These are phyloP conservation scores for Magnolia sinica DNA, from an alignment of 164 flowering plant species.

Conservation along the genomic window DNA sequence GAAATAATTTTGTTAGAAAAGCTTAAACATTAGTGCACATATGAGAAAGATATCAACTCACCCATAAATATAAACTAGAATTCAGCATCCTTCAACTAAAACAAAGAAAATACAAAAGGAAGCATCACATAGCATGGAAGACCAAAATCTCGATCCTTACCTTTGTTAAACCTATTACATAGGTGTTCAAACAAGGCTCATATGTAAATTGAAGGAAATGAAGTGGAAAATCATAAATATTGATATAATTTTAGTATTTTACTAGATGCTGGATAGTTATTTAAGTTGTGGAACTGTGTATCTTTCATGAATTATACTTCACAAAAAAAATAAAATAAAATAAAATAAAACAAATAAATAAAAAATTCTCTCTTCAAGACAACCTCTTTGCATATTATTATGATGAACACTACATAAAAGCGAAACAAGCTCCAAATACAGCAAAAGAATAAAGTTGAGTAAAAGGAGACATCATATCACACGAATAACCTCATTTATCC, in stretches of 20 bases:
- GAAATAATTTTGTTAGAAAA: neutral
- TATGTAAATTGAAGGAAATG: neutral
- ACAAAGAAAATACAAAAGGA: neutral
- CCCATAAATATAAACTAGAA: neutral
- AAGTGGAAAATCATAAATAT: neutral
- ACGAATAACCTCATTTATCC: slow-evolving; percentile 67
- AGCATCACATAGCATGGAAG: neutral
- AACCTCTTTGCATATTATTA: neutral
- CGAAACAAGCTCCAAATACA: neutral
- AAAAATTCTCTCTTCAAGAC: neutral
- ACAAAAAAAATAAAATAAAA: too few relatives aligned
- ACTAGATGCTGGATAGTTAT: neutral
- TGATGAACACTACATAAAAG: neutral
- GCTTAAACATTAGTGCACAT: neutral
- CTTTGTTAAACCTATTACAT: neutral
- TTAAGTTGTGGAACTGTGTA: neutral
- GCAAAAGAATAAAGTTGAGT: neutral
- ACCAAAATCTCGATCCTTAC: neutral
- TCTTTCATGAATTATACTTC: neutral
- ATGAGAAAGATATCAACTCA: too few relatives aligned
- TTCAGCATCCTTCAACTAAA: neutral
- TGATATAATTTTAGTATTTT: too few relatives aligned
- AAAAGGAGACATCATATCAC: neutral
- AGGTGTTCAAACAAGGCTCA: neutral
- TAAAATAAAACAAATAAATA: too few relatives aligned